Conservation (phyloP, 2,329 filamentous ascomycete genomes). For the Ascosphaera aggregata region DNA sequence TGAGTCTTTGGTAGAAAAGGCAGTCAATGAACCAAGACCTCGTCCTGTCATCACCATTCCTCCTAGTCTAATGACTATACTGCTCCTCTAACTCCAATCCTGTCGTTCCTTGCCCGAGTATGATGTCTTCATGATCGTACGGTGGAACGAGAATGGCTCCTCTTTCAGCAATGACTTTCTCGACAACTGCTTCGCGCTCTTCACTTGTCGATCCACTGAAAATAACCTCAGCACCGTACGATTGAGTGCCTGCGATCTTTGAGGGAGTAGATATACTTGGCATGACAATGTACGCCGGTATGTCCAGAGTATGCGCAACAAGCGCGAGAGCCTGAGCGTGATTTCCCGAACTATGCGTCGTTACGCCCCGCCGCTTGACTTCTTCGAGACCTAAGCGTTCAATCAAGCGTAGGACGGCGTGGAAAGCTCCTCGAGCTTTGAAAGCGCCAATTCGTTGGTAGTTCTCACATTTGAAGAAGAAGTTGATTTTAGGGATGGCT, state of each 20-base stretch:
- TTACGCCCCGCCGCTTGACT: conserved; percentile 44
- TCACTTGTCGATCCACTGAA: conserved; percentile 61
- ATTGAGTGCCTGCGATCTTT: conserved; percentile 63
- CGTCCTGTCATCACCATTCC: not conserved
- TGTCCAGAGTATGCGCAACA: conserved; percentile 47
- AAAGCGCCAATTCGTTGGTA: conserved; percentile 78
- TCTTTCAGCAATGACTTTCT: conserved; percentile 43
- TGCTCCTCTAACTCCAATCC: conserved; percentile 65
- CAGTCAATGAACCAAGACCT: not conserved
- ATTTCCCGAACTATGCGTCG: conserved; percentile 84
- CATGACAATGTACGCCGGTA: conserved; percentile 83
- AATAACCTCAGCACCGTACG: conserved; percentile 53
- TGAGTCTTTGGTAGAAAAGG: not conserved
- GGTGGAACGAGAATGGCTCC: conserved; percentile 65
- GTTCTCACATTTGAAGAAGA: conserved; percentile 96
- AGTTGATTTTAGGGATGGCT: conserved; percentile 41
- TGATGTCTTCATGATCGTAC: conserved; percentile 79
- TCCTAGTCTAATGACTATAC: conserved; percentile 2
- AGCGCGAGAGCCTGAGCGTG: conserved; percentile 84
- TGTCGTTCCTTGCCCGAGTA: conserved; percentile 80
- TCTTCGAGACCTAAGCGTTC: conserved; percentile 36
- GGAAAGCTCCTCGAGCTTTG: conserved; percentile 77
- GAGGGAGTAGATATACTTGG: conserved; percentile 60
- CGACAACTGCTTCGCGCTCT: conserved; percentile 60
- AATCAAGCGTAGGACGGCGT: conserved; percentile 51